Evolutionary conservation across 345 rosid genomes (phyloP), one percentile per base, ranked within the genome.

Genomic region (Ceriops zippeliana): DNA sequence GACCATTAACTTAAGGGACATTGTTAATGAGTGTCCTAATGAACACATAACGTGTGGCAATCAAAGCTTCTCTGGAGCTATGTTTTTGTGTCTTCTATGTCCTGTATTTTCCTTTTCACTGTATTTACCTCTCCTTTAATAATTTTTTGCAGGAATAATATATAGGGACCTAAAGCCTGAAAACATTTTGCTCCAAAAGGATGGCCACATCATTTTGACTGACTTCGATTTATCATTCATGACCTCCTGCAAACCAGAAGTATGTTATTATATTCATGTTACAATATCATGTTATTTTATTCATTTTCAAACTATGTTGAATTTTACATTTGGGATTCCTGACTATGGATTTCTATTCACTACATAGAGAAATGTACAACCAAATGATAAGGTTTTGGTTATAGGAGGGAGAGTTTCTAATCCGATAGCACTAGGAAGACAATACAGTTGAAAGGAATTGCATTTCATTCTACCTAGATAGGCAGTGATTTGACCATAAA

Each of bases 91-190:
- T 4, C 7, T 52, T 20, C 47, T 63, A 42, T 1, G 19, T 42
- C 16, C 49, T 42, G 19, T 42, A 42, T 42, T 13, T 73, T 28
- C 10, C 16, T 59, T 52, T 24, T 20, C 24, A 52, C 2, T 53
- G 32, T 37, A 57, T 65, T 38, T 68, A 19, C 10, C 62, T 54
- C 51, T 61, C 6, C 20, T 54, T 21, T 53, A 26, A 6, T 26
- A 67, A 61, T 24, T 63, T 38, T 58, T 15, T 58, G 69, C 74
- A 95, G 99, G 99, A 77, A 88, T 95, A 34, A 81, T 91, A 58
- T 91, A 95, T 59, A 88, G 97, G 69, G 99, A 95, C 76, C 73
- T 95, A 74, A 95, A 95, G 89, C 99, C 97, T 56, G 99, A 95
- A 79, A 95, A 95, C 75, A 86, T 95, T 69, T 78, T 95, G 71